These are phyloP conservation scores for Mimosa bimucronata DNA, from an alignment of 306 rosid genomes.

Conservation along the genomic window DNA sequence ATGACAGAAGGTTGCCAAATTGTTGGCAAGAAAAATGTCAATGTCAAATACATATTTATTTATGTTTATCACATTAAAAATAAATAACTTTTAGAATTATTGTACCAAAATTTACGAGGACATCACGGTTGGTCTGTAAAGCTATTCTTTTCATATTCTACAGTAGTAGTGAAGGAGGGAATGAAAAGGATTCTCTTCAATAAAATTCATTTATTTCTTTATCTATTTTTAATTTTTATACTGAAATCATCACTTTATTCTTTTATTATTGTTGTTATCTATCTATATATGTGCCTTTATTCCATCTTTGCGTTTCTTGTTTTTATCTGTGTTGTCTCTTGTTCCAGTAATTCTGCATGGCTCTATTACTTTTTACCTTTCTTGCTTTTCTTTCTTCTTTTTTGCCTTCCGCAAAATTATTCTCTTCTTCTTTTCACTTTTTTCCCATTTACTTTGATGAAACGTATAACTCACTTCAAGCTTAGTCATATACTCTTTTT, in stretches of 20 bases:
- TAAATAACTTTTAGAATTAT: background rate
- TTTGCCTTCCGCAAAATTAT: slow-evolving; percentile 41
- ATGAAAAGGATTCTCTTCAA: slow-evolving; percentile 43
- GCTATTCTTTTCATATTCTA: slow-evolving; percentile 40
- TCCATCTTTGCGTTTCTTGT: slow-evolving; percentile 58
- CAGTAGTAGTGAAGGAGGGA: slow-evolving; percentile 30
- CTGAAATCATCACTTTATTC: slow-evolving; percentile 57
- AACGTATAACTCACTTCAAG: slow-evolving; percentile 14
- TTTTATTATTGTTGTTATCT: slow-evolving; percentile 33
- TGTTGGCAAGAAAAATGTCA: background rate
- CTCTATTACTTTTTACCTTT: slow-evolving; percentile 40
- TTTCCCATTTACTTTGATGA: slow-evolving; percentile 30
- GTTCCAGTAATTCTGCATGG: slow-evolving; percentile 54
- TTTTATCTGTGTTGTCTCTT: slow-evolving; percentile 66
- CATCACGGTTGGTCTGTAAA: slow-evolving; percentile 44
- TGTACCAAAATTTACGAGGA: slow-evolving; percentile 9
- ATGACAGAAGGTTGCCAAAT: background rate
- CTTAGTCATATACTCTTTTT: background rate
- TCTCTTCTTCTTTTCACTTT: slow-evolving; percentile 41
- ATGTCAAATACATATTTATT: background rate
- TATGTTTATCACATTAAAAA: background rate
- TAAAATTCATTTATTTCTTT: background rate
- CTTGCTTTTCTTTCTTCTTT: slow-evolving; percentile 46
- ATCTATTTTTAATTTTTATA: slow-evolving; percentile 27
- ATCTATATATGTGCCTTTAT: slow-evolving; percentile 60